Conservation (phyloP, 768 basidiomycete species). For the Floccularia luteovirens region DNA sequence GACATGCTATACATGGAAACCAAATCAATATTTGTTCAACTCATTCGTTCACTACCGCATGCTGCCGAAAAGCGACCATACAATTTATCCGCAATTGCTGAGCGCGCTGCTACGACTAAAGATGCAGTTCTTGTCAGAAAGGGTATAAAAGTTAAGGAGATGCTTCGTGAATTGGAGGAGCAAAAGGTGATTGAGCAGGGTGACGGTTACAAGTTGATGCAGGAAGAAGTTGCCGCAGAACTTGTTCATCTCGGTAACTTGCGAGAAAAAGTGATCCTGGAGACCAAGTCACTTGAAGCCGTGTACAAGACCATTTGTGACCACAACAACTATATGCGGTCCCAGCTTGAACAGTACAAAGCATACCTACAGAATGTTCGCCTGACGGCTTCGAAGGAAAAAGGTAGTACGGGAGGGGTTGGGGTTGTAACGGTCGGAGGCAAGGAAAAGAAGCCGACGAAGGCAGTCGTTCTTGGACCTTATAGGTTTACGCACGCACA, state of each 20-base stretch:
- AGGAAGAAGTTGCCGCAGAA: conserved; percentile 94
- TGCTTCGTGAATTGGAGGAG: conserved; percentile 94
- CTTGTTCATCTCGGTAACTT: conserved; percentile 94
- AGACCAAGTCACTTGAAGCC: conserved; percentile 88
- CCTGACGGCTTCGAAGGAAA: conserved; percentile 81
- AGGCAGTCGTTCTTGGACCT: conserved; percentile 85
- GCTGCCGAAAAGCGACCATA: conserved; percentile 82
- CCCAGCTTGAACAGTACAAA: conserved; percentile 98
- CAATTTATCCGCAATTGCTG: conserved; percentile 82
- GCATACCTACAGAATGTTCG: conserved; percentile 98
- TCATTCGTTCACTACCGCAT: conserved; percentile 90
- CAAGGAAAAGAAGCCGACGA: conserved; percentile 90
- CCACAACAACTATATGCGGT: conserved; percentile 95
- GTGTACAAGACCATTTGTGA: conserved; percentile 99
- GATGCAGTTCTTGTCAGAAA: conserved; percentile 92
- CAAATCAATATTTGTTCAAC: conserved; percentile 97
- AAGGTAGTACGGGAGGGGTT: conserved; percentile 79
- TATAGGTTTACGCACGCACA: conserved; percentile 98
- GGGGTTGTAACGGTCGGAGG: conserved; percentile 95
- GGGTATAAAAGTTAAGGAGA: conserved; percentile 99
- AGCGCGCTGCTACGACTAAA: conserved; percentile 94
- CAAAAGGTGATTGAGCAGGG: conserved; percentile 72
- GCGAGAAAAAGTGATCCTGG: conserved; percentile 89
- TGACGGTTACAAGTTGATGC: conserved; percentile 92
- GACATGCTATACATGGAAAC: conserved; percentile 99